Percentiles rank a stretch among this genome's conserved stretches.
These are phyloP conservation scores for Canariomyces notabilis DNA, from an alignment of 2,329 filamentous ascomycete species.

Conservation along the genomic window DNA sequence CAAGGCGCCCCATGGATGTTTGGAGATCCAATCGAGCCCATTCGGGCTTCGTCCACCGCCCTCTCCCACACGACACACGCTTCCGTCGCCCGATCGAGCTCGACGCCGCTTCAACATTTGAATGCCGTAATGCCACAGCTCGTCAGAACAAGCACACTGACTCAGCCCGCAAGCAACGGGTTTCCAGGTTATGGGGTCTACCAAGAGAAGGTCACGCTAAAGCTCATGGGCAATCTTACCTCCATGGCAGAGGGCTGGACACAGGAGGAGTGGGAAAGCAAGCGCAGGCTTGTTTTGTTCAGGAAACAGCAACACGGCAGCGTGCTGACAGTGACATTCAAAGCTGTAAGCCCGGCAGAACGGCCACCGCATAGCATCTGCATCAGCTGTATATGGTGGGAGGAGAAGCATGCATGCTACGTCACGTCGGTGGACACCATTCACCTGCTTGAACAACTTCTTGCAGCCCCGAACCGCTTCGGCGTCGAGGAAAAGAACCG, in stretches of 20 bases:
- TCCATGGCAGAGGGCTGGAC: conserved; percentile 81
- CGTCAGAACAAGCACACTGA: conserved; percentile 50
- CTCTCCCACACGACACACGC: conserved; percentile 42
- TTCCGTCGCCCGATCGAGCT: conserved; percentile 40
- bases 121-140: conserved; percentile 42
- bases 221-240: conserved; percentile 80
- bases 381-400: conserved; percentile 97
- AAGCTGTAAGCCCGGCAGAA: conserved; percentile 71
- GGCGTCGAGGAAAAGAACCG: conserved; percentile 98
- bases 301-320: conserved; percentile 75
- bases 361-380: conserved; percentile 80
- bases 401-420: conserved; percentile 82
- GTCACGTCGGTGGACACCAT: conserved; percentile 98
- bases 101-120: conserved; percentile 45
- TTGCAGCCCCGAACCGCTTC: conserved; percentile 70
- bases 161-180: conserved; percentile 36
- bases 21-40: conserved; percentile 35
- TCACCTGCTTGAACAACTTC: conserved; percentile 84
- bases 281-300: conserved; percentile 84
- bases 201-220: conserved; percentile 76
- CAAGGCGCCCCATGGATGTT: conserved; percentile 28
- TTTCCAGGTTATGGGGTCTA: conserved; percentile 47
- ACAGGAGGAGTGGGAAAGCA: conserved; percentile 70
- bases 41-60: conserved; percentile 34
- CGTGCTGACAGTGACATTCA: conserved; percentile 75